Conservation (phyloP, 164 flowering plant species). For the Kalanchoe fedtschenkoi region DNA sequence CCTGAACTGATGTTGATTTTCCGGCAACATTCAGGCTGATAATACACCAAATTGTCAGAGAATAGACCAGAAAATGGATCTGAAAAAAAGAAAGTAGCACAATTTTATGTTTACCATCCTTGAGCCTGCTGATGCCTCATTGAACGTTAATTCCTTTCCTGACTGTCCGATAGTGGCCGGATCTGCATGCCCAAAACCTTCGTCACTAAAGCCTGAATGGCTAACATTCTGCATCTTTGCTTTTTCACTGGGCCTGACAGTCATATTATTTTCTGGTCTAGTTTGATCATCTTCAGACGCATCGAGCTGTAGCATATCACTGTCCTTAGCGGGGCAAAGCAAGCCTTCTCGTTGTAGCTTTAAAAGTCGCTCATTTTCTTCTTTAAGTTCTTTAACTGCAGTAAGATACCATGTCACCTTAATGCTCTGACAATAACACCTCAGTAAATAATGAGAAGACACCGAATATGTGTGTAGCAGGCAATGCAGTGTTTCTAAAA, state of each 20-base stretch:
- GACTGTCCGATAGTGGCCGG: conserved; percentile 10
- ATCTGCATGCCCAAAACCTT: conserved; percentile 9
- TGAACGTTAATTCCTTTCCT: conserved; percentile 10
- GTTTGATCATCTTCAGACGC: conserved; percentile 20
- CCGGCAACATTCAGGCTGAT: conserved; percentile 41
- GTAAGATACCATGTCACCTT: neutral
- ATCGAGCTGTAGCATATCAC: conserved; percentile 12
- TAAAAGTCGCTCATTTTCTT: conserved; percentile 50
- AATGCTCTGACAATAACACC: neutral
- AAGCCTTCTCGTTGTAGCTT: conserved; percentile 26
- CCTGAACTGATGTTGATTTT: conserved; percentile 25
- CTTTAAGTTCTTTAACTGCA: conserved; percentile 50
- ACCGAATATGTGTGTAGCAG: neutral
- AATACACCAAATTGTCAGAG: conserved; percentile 15
- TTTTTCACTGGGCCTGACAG: conserved; percentile 11
- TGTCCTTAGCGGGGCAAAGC: conserved; percentile 12
- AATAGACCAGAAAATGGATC: neutral
- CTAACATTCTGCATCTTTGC: conserved; percentile 21
- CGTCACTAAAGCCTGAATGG: conserved; percentile 13
- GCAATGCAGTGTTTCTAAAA: neutral
- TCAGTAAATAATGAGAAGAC: neutral
- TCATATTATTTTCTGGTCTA: conserved; percentile 12
- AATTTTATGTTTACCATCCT: conserved; percentile 23
- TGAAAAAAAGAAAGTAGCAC: neutral
- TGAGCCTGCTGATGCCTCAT: conserved; percentile 8